Base-by-base conservation (phyloP, 2,329 filamentous ascomycete species). In the Trichophyton benhamiae region DNA sequence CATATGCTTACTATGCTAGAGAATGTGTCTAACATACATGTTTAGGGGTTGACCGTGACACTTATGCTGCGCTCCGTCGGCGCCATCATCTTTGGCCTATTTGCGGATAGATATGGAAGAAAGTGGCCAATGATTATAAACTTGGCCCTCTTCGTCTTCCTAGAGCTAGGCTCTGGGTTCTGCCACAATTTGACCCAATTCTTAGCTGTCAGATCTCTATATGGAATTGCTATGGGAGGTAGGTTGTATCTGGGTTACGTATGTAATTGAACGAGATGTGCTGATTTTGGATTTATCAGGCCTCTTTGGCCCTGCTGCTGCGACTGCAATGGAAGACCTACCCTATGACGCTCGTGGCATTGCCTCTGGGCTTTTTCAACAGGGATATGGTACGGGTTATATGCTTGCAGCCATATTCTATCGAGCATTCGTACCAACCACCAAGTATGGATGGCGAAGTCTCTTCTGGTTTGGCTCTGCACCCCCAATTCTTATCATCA, bases 391-490 rank as follows among this genome's bases (percentile, higher is more conserved):
- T 0, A 84, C 85, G 67, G 83, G 83, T 1, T 86, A 85, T 68
- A 74, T 86, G n/a, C 76, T 86, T 0, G 82, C 81, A 0, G 80
- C 80, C 0, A 80, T 80, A 8, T 83, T 83, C 67, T 76, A 76
- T 0, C 72, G 77, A 38, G 77, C 67, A 9, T 66, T 79, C 1
- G 77, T 79, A 58, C 77, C 88, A 72, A 94, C 89, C 0, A 94
- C 90, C 0, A 72, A 83, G 1, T 86, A 95, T 70, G 85, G 81
- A 59, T 96, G 91, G 91, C 80, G 91, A 6, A 89, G 90, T 0
- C 78, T 95, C 0, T 95, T 86, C 78, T 96, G 91, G 90, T 95
- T 95, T 72, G 90, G 86, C 11, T 89, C 90, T 4, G 82, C 86
- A 42, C 88, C 89, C 0, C 91, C 91, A 0, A 80, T 91, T 1